phyloP scores from a whole-genome alignment of 192 early-diverging fungal species.

The Linnemannia exigua region DNA sequence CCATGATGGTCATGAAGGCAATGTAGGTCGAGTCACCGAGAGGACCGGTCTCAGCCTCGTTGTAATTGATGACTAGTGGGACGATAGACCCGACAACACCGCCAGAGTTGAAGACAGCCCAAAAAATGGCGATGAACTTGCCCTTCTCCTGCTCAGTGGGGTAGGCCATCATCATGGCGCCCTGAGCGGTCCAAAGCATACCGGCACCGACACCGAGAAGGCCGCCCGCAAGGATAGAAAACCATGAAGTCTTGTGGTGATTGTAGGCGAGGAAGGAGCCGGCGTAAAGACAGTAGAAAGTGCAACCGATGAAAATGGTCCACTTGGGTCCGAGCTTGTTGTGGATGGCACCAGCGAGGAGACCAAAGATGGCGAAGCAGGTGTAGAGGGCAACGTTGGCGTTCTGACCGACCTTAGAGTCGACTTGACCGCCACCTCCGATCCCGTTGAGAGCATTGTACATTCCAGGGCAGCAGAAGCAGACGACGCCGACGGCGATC shows the following conservation, averaged over 20 bases:
- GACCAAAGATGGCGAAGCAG: conserved; percentile 78
- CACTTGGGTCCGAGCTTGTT: conserved; percentile 78
- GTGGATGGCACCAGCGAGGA: conserved; percentile 77
- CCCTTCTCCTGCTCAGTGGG: conserved; percentile 83
- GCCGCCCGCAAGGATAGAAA: conserved; percentile 78
- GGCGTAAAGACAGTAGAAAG: conserved; percentile 68
- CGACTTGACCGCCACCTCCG: conserved; percentile 75
- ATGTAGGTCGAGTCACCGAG: conserved; percentile 78
- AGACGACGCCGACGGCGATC: conserved; percentile 76
- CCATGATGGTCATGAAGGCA: conserved; percentile 76
- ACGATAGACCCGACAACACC: conserved; percentile 82
- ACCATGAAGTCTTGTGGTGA: conserved; percentile 60
- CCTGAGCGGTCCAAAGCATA: conserved; percentile 76
- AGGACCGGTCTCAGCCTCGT: conserved; percentile 48
- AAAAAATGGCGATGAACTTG: conserved; percentile 82
- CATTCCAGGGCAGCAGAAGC: conserved; percentile 84
- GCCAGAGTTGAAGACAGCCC: conserved; percentile 84
- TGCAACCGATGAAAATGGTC: conserved; percentile 72
- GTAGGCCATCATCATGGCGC: conserved; percentile 87
- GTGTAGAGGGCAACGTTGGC: conserved; percentile 80
- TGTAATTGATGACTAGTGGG: conserved; percentile 75
- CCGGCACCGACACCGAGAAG: conserved; percentile 83
- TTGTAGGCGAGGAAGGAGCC: conserved; percentile 76
- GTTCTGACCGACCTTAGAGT: conserved; percentile 69
- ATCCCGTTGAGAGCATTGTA: conserved; percentile 70